Percentiles rank a stretch among this genome's conserved stretches.
These are phyloP conservation scores for Sclerotinia spermophila DNA, from an alignment of 2,329 filamentous ascomycete species.

Conservation along the genomic window DNA sequence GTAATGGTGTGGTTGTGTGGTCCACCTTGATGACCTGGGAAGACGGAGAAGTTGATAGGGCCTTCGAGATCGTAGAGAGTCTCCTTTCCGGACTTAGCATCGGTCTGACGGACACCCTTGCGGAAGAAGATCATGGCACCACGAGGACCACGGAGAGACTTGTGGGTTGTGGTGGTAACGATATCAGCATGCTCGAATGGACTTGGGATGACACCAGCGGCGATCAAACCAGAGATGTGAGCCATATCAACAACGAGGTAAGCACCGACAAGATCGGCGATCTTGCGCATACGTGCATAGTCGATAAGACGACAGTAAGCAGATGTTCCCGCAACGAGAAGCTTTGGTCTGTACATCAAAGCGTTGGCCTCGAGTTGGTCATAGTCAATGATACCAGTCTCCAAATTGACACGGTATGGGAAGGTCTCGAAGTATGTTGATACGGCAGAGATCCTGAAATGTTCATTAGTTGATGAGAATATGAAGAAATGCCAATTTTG, in stretches of 20 bases:
- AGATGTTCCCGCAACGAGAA: slow-evolving; percentile 93
- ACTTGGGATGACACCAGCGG: slow-evolving; percentile 86
- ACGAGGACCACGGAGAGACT: slow-evolving; percentile 93
- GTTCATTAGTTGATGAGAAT: slow-evolving; percentile 21
- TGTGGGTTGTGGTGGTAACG: slow-evolving; percentile 98
- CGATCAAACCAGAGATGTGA: slow-evolving; percentile 94
- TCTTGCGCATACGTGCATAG: slow-evolving; percentile 93
- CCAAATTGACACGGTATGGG: slow-evolving; percentile 85
- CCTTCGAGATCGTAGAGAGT: slow-evolving; percentile 89
- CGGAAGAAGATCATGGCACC: slow-evolving; percentile 99
- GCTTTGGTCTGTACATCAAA: slow-evolving; percentile 88
- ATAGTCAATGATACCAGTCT: slow-evolving; percentile 97
- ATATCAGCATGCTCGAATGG: slow-evolving; percentile 93
- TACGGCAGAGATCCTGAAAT: slow-evolving; percentile 77
- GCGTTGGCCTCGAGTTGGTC: slow-evolving; percentile 88
- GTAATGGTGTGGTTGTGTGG: slow-evolving; percentile 99
- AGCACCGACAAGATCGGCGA: slow-evolving; percentile 87
- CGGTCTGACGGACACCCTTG: slow-evolving; percentile 86
- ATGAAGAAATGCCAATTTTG: not conserved
- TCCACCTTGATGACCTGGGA: slow-evolving; percentile 97
- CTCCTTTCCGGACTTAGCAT: slow-evolving; percentile 88
- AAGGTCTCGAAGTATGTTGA: slow-evolving; percentile 99
- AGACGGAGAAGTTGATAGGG: slow-evolving; percentile 98
- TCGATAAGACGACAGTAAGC: slow-evolving; percentile 98
- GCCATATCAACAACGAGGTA: slow-evolving; percentile 98